These are phyloP conservation scores for Cryphonectria carpinicola DNA, from an alignment of 2,329 filamentous ascomycete species.

Conservation along the genomic window DNA sequence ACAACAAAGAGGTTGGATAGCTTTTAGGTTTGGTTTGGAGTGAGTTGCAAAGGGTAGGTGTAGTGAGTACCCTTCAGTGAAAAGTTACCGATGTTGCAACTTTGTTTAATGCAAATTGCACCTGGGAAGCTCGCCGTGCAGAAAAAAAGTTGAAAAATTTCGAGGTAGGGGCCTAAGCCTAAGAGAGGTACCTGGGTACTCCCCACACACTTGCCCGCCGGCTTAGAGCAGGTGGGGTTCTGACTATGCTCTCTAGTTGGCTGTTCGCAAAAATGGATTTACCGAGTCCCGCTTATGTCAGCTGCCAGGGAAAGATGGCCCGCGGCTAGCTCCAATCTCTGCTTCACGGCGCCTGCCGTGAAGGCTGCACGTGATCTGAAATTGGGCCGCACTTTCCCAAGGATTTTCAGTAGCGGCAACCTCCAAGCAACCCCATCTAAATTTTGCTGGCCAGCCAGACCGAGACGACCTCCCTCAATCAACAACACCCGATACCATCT, in stretches of 20 bases:
- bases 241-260: constrained; percentile 3
- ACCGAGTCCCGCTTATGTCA: constrained; percentile 22
- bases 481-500: constrained; percentile 29
- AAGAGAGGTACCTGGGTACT: constrained; percentile 25
- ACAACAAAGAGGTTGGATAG: constrained; percentile 6
- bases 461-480: constrained; percentile 23
- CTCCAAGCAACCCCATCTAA: constrained; percentile 10
- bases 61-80: constrained; percentile 13
- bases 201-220: constrained; percentile 21
- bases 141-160: constrained; percentile 28
- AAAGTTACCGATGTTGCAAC: constrained; percentile 21
- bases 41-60: constrained; percentile 20
- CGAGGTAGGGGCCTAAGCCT: constrained; percentile 16
- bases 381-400: constrained; percentile 18
- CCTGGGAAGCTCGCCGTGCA: constrained; percentile 22
- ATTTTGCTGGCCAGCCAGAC: constrained; percentile 12
- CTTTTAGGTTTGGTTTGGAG: neutral
- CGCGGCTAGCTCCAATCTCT: neutral
- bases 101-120: constrained; percentile 17
- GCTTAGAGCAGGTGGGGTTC: constrained; percentile 19
- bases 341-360: constrained; percentile 4
- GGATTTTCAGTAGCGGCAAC: constrained; percentile 13
- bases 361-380: constrained; percentile 8
- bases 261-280: constrained; percentile 25
- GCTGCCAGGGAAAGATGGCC: neutral